Evolutionary conservation across 1,284 basidiomycete species (phyloP).

Genomic region (Ustilago vetiveriae): DNA sequence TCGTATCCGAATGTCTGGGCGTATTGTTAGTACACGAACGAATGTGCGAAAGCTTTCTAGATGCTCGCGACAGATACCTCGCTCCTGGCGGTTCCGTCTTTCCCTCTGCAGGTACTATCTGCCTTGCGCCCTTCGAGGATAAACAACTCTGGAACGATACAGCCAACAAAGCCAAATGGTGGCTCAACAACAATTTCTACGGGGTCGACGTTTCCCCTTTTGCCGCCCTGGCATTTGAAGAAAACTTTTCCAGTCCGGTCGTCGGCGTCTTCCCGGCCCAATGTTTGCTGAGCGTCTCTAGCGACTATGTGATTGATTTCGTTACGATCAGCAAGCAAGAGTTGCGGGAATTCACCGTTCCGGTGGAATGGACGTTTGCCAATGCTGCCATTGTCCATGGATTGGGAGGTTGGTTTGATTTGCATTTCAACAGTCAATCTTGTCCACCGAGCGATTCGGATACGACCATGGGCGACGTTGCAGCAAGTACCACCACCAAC

Average conservation of each 20-base stretch:
- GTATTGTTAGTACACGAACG: conserved; percentile 71
- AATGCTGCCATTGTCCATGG: conserved; percentile 57
- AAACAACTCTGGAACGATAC: conserved; percentile 70
- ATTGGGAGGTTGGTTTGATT: conserved; percentile 63
- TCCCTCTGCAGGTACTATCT: conserved; percentile 69
- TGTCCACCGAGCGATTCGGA: conserved; percentile 10
- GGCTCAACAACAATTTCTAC: conserved; percentile 61
- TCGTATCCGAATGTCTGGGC: conserved; percentile 71
- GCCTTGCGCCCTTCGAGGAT: conserved; percentile 70
- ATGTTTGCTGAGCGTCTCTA: conserved; percentile 51
- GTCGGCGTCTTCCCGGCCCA: conserved; percentile 59
- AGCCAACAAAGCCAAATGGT: conserved; percentile 68
- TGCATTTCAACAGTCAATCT: conserved; percentile 55
- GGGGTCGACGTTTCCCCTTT: conserved; percentile 63
- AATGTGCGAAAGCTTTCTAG: conserved; percentile 71
- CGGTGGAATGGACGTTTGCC: conserved; percentile 51
- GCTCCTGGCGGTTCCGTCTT: conserved; percentile 70
- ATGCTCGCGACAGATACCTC: conserved; percentile 69
- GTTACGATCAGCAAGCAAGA: conserved; percentile 47
- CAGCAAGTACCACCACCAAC: too few species aligned
- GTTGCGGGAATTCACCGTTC: conserved; percentile 57
- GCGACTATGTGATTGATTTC: conserved; percentile 61
- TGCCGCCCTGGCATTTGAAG: conserved; percentile 46
- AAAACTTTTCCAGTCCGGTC: conserved; percentile 59
- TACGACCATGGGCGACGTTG: conserved; percentile 22